Evolutionary conservation across 768 basidiomycete species (phyloP).

Genomic region (Amanita phalloides): DNA sequence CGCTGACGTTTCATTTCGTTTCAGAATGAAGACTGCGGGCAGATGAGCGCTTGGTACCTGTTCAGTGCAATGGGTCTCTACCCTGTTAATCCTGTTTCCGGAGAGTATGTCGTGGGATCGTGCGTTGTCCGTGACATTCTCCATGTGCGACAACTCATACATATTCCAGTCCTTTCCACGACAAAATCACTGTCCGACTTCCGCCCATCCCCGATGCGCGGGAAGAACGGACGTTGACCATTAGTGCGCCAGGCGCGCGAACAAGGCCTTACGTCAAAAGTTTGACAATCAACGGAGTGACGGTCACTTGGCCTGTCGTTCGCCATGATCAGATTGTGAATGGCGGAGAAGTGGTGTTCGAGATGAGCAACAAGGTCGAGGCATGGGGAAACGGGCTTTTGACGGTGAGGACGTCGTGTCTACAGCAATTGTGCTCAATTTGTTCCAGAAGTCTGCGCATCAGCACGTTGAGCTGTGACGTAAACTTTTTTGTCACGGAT

Average conservation of each 20-base stretch:
- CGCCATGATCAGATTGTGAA: conserved; percentile 46
- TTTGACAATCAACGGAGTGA: conserved; percentile 42
- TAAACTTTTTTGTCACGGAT: too few relatives aligned
- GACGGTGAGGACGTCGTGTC: background rate
- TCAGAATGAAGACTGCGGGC: conserved; percentile 84
- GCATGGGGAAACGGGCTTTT: conserved; percentile 21
- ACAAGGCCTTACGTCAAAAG: conserved; percentile 51
- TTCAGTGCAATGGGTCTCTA: conserved; percentile 81
- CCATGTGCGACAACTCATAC: background rate
- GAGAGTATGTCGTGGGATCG: conserved; percentile 70
- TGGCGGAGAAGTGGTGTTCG: conserved; percentile 51
- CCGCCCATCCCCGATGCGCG: conserved; percentile 21
- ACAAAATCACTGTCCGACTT: conserved; percentile 43
- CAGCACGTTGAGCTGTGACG: background rate
- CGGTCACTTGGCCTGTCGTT: conserved; percentile 36
- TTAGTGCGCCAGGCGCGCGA: conserved; percentile 47
- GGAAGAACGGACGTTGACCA: conserved; percentile 26
- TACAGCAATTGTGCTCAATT: background rate
- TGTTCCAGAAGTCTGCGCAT: background rate
- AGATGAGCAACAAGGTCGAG: conserved; percentile 41
- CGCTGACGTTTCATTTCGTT: background rate
- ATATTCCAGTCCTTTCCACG: conserved; percentile 33
- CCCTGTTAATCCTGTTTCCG: conserved; percentile 73
- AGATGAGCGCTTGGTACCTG: conserved; percentile 87
- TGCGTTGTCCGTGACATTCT: conserved; percentile 18